Evolutionary conservation across 2,329 filamentous ascomycete genomes (phyloP).

Genomic region (Alternaria conjuncta): DNA sequence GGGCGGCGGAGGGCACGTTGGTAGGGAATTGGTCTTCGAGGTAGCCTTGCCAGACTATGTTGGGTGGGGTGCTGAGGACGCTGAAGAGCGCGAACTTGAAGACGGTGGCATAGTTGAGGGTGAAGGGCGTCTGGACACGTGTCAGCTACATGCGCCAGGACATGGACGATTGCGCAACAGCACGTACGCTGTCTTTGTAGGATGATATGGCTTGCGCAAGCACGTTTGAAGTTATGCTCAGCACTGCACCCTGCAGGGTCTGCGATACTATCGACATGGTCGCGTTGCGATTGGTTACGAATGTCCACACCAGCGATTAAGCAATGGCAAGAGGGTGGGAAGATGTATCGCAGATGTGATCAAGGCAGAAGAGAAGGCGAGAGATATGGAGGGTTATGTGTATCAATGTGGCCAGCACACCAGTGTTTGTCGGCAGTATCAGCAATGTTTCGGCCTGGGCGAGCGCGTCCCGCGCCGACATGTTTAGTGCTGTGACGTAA

Average conservation of each 20-base stretch:
- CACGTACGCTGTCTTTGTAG: conserved; percentile 64
- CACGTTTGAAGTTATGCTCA: conserved; percentile 73
- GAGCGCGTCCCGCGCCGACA: conserved; percentile 7
- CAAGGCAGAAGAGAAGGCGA: neutral
- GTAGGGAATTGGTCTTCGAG: conserved; percentile 79
- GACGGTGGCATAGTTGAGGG: conserved; percentile 70
- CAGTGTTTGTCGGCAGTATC: conserved; percentile 6
- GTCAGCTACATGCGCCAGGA: conserved; percentile 11
- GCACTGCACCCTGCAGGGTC: conserved; percentile 66
- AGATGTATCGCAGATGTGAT: neutral
- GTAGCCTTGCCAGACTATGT: conserved; percentile 84
- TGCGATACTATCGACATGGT: conserved; percentile 46
- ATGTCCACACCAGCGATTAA: neutral
- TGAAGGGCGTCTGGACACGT: conserved; percentile 60
- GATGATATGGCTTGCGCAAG: conserved; percentile 74
- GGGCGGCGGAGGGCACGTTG: conserved; percentile 40
- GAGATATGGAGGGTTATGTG: neutral
- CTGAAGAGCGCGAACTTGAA: conserved; percentile 80
- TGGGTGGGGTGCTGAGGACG: conserved; percentile 76
- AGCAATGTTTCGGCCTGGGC: conserved; percentile 10
- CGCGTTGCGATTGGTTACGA: neutral
- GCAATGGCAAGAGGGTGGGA: neutral
- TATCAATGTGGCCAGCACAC: conserved; percentile 14
- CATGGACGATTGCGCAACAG: neutral
- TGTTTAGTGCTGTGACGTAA: conserved; percentile 8